Percentiles rank a stretch among this genome's conserved stretches.
Conservation (phyloP, 2,329 filamentous ascomycete species). For the Magnaporthiopsis rhizophila region DNA sequence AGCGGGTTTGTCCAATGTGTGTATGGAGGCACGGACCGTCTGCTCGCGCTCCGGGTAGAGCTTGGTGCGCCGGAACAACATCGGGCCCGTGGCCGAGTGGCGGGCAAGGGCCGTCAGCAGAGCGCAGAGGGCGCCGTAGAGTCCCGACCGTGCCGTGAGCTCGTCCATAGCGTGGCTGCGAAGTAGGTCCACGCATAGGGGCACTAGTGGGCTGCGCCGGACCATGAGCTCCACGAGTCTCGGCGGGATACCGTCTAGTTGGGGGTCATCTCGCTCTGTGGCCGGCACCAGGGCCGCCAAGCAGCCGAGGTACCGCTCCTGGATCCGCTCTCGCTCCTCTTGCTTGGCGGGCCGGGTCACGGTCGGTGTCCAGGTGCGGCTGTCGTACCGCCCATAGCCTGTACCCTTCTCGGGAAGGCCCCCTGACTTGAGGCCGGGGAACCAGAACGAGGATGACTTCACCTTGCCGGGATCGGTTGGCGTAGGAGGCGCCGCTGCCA, state of each 20-base stretch:
- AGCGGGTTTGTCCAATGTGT: background rate
- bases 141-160: conserved; percentile 12
- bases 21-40: background rate
- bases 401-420: background rate
- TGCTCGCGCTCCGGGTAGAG: conserved; percentile 25
- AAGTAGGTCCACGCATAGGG: conserved; percentile 15
- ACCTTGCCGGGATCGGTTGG: background rate
- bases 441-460: background rate
- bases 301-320: background rate
- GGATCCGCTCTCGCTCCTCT: background rate
- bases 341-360: background rate
- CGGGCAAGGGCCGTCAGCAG: conserved; percentile 28
- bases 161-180: conserved; percentile 18
- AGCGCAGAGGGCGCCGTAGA: conserved; percentile 30
- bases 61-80: conserved; percentile 25
- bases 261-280: background rate
- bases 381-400: background rate
- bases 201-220: conserved; percentile 17
- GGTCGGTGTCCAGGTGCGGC: background rate
- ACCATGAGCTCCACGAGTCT: background rate
- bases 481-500: background rate
- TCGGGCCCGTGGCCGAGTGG: conserved; percentile 19
- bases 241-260: background rate
- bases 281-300: background rate
- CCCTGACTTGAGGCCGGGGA: background rate